These are phyloP conservation scores for Penicillium sp. DNA, from an alignment of 2,329 filamentous ascomycete genomes.

Conservation along the genomic window DNA sequence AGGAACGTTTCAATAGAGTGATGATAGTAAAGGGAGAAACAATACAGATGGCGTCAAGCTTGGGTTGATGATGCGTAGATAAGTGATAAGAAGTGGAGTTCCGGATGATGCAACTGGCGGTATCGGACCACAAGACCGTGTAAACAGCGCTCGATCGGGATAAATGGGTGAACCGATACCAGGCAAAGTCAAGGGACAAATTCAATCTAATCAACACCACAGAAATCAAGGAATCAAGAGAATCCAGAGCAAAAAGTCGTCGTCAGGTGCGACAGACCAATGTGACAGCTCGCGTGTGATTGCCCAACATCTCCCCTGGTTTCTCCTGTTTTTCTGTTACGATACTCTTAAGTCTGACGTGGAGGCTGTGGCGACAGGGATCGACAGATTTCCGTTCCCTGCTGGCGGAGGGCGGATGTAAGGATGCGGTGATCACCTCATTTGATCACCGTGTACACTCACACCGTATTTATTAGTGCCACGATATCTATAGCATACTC, in stretches of 20 bases:
- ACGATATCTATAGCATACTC: no score
- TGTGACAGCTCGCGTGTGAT: slow-evolving; percentile 22
- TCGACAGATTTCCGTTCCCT: slow-evolving; percentile 4
- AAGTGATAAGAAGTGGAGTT: slow-evolving; percentile 8
- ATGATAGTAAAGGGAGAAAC: no score
- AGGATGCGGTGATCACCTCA: slow-evolving; percentile 7
- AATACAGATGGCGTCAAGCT: neutral
- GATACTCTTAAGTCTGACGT: slow-evolving; percentile 7
- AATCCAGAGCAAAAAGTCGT: neutral
- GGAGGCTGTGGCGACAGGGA: slow-evolving; percentile 14
- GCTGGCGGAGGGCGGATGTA: neutral
- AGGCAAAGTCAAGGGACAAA: neutral
- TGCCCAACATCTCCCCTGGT: neutral
- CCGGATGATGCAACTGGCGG: slow-evolving; percentile 18
- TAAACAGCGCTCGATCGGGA: neutral
- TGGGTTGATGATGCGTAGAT: slow-evolving; percentile 22
- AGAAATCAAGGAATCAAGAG: neutral
- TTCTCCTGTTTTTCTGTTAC: neutral
- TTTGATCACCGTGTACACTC: neutral
- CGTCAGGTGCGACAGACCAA: slow-evolving; percentile 2
- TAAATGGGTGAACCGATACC: neutral
- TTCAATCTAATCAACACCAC: neutral
- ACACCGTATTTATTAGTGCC: neutral
- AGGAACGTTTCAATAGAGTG: neutral
- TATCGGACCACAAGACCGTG: slow-evolving; percentile 10